Evolutionary conservation across 176 grass and related monocot genomes (phyloP).

Genomic region (Olyra latifolia): DNA sequence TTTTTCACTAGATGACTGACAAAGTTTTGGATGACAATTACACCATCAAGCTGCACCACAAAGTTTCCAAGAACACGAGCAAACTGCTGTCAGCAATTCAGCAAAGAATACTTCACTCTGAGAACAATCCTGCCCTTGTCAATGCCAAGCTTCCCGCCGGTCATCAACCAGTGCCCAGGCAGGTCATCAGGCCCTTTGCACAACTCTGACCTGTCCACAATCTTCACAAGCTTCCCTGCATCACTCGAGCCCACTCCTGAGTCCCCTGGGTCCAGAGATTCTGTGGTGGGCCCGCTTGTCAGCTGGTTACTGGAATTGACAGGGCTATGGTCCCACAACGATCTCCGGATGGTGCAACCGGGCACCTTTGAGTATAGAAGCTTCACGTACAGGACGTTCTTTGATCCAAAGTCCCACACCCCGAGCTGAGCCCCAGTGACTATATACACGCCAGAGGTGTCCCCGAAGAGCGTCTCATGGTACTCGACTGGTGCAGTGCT

Average conservation of each 20-base stretch:
- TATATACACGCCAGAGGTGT: conserved; percentile 42
- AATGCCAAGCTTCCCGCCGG: conserved; percentile 59
- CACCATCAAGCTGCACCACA: not conserved
- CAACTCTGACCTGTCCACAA: conserved; percentile 69
- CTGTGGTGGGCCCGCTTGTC: not conserved
- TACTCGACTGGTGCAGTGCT: conserved; percentile 60
- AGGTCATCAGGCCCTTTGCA: conserved; percentile 56
- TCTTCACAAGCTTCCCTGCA: conserved; percentile 36
- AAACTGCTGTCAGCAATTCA: conserved; percentile 47
- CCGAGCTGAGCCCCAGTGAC: conserved; percentile 72
- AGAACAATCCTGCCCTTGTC: conserved; percentile 63
- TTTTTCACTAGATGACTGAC: not conserved
- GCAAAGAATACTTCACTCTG: conserved; percentile 69
- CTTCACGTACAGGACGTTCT: conserved; percentile 67
- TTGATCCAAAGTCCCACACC: conserved; percentile 69
- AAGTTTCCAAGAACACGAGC: not conserved
- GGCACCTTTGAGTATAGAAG: conserved; percentile 66
- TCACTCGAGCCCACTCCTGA: conserved; percentile 33
- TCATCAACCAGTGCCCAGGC: conserved; percentile 76
- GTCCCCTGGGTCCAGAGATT: conserved; percentile 10
- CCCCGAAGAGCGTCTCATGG: conserved; percentile 34
- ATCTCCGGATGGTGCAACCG: conserved; percentile 62
- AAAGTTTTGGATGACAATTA: not conserved
- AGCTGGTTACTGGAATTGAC: not conserved
- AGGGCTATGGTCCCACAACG: conserved; percentile 64